Conservation (phyloP, 2,329 filamentous ascomycete genomes). For the Moelleriella libera region DNA sequence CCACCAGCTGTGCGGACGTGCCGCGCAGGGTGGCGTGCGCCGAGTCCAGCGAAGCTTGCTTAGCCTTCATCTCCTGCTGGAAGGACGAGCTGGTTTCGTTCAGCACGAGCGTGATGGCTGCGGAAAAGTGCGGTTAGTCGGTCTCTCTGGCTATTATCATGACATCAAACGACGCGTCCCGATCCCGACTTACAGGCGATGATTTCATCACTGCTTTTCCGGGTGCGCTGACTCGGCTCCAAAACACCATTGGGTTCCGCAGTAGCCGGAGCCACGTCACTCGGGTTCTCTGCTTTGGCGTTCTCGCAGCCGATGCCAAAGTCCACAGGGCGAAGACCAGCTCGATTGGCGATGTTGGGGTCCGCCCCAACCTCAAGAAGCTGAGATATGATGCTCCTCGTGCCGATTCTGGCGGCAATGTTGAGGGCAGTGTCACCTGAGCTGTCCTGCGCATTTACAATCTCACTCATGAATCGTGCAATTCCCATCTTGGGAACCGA, state of each 20-base stretch:
- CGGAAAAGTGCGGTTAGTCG: background rate
- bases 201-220: conserved; percentile 66
- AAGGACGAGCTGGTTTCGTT: conserved; percentile 68
- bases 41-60: conserved; percentile 70
- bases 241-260: conserved; percentile 28
- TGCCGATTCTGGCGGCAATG: conserved; percentile 83
- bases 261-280: conserved; percentile 21
- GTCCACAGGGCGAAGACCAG: conserved; percentile 78
- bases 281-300: conserved; percentile 23
- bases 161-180: background rate
- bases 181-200: conserved; percentile 52
- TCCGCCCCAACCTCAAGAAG: conserved; percentile 90
- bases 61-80: conserved; percentile 64
- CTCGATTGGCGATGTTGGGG: conserved; percentile 80
- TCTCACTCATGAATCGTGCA: conserved; percentile 88
- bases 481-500: conserved; percentile 59
- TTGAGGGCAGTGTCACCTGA: conserved; percentile 91
- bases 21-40: conserved; percentile 71
- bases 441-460: conserved; percentile 90
- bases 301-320: conserved; percentile 75
- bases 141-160: background rate
- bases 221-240: conserved; percentile 39
- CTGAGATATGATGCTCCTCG: conserved; percentile 91
- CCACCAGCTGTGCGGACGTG: conserved; percentile 63
- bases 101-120: conserved; percentile 72